Base-by-base conservation (phyloP, 2,329 filamentous ascomycete species). In the Arthrobotrys conoides region DNA sequence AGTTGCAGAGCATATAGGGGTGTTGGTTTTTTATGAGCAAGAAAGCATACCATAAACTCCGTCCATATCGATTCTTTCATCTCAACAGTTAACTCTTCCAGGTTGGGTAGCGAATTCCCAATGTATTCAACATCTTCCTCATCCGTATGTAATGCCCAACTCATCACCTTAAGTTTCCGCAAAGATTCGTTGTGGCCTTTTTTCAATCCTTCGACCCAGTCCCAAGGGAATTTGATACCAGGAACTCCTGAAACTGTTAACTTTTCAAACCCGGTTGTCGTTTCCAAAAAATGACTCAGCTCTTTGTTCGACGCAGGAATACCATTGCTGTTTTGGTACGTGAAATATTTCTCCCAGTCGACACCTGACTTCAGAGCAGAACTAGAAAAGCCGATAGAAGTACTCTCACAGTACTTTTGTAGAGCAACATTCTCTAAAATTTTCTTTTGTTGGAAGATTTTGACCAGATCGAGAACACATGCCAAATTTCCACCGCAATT, bases 331-430 rank as follows among this genome's bases (percentile, higher is more conserved):
- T 16, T 9, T 9, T n/a, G 53, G 10, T 59, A 38, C 2, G n/a
- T 22, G n/a, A 59, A 59, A 12, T 38, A 59, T 27, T 22, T 59
- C 53, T 59, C 9, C 53, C 53, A 59, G 16, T 48, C 38, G 8
- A 41, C 3, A n/a, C 5, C 24, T 6, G 46, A 55, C 5, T 27
- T 9, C 48, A 1, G n/a, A 16, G 2, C 22, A 14, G 14, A 18
- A 10, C 10, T 12, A 0, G 24, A 51, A 22, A 51, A 41, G 1
- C 27, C 36, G 18, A 53, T 36, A 24, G 33, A 38, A 22, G 5
- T 38, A 14, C n/a, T 38, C n/a, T 59, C 30, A 3, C 3, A 14
- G 20, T 38, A 59, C n/a, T 38, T 59, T 12, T 2, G 2, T 30
- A 67, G 16, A 3, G 5, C 6, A 22, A 24, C 33, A 8, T 20